Evolutionary conservation across 2,329 filamentous ascomycete genomes (phyloP), one percentile per base, ranked within the genome.

Genomic region (Spiromastix sp.): DNA sequence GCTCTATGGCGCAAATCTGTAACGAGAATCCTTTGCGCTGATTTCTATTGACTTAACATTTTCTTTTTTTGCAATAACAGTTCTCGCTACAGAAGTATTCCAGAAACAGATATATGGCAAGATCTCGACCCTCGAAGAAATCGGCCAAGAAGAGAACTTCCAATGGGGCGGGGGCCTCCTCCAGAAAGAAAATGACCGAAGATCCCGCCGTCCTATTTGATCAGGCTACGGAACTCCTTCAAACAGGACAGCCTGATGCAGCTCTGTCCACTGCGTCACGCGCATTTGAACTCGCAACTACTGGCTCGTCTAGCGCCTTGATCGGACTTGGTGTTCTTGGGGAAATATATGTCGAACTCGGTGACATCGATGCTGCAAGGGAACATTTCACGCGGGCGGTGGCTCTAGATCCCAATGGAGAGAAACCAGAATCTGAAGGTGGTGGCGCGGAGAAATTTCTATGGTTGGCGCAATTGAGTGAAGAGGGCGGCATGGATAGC

Each of bases 391-490:
- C 77, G 41, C 69, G 73, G 30, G 85, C 91, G 0, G 81, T 81
- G 24, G 66, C 71, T 36, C 71, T 91, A 22, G 91, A 98, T 55
- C 71, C 78, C 16, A 75, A 87, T 38, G 91, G 89, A 12, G 61
- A 66, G 25, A 64, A 77, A 40, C 72, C 80, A 12, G 81, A 85
- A 50, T 72, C 75, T 25, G 57, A 79, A 34, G 87, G 86, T 32
- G 85, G 85, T 18, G 87, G 87, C 1, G 77, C 86, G 0, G 89
- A 96, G 54, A 96, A 95, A 63, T 96, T 95, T 53, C 64, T 96
- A 32, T 93, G 87, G 75, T 68, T 98, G 39, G 91, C 91, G 43
- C 91, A 98, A 62, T 70, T 98, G 50, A 91, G 71, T 44, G 73
- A 77, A 47, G 64, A 73, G 42, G 74, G 74, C 34, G 74, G 74